Percentiles rank a stretch among this genome's conserved stretches.
Evolutionary conservation across 352 stramenopile species (phyloP).

Genomic region (Phytophthora citricola): DNA sequence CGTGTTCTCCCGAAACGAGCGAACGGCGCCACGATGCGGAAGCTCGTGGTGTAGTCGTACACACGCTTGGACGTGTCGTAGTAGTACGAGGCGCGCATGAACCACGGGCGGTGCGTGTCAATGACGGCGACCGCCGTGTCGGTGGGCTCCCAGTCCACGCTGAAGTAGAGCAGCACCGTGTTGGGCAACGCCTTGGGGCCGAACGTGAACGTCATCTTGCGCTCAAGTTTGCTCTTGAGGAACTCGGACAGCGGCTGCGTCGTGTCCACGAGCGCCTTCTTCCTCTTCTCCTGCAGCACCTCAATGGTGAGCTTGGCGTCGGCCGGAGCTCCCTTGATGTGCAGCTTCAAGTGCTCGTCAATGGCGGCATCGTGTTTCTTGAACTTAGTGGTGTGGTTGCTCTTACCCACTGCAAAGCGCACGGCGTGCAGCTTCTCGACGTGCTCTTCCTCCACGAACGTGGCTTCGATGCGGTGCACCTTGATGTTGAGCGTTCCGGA

Average conservation of each 20-base stretch:
- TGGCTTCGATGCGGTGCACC: slow-evolving; percentile 32
- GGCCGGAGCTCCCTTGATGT: slow-evolving; percentile 32
- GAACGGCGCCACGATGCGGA: slow-evolving; percentile 57
- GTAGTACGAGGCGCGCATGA: slow-evolving; percentile 70
- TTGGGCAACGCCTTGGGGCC: slow-evolving; percentile 29
- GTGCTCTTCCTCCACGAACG: slow-evolving; percentile 30
- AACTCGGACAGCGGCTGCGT: slow-evolving; percentile 37
- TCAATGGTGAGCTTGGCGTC: slow-evolving; percentile 48
- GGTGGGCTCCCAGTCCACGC: slow-evolving; percentile 25
- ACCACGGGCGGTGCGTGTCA: slow-evolving; percentile 51
- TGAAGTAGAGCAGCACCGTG: slow-evolving; percentile 40
- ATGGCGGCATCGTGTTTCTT: slow-evolving; percentile 28
- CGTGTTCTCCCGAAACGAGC: slow-evolving; percentile 68
- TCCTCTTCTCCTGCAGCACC: slow-evolving; percentile 45
- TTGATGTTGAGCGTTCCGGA: slow-evolving; percentile 39
- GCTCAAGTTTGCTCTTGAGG: slow-evolving; percentile 29
- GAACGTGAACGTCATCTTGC: slow-evolving; percentile 49
- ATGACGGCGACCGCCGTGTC: slow-evolving; percentile 5
- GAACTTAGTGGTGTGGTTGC: slow-evolving; percentile 24
- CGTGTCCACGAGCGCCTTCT: slow-evolving; percentile 48
- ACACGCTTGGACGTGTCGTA: slow-evolving; percentile 77
- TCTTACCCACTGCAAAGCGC: slow-evolving; percentile 27
- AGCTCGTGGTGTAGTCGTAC: slow-evolving; percentile 81
- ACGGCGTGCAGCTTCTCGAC: slow-evolving; percentile 22
- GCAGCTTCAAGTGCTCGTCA: slow-evolving; percentile 42